Evolutionary conservation across 768 basidiomycete genomes (phyloP).

Genomic region (Tylopilus vinaceipallidus): DNA sequence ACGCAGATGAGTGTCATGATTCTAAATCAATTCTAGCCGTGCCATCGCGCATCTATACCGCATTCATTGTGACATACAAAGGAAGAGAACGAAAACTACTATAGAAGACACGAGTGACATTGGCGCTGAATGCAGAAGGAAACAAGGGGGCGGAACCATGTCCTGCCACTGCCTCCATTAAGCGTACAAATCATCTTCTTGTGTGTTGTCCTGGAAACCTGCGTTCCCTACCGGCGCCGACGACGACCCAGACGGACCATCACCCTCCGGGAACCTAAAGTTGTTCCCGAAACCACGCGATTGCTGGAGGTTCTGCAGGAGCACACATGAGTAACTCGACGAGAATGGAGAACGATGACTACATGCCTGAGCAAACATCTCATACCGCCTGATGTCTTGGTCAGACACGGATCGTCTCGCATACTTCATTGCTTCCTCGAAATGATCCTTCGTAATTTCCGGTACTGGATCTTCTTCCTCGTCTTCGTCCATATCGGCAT

Average conservation of each 20-base stretch:
- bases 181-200: conserved; percentile 91
- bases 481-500: conserved; percentile 70
- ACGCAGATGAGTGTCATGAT: no score
- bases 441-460: conserved; percentile 86
- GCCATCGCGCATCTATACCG: conserved; percentile 3
- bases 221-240: conserved; percentile 59
- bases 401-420: conserved; percentile 97
- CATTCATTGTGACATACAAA: conserved; percentile 6
- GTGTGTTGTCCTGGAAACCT: conserved; percentile 80
- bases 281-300: conserved; percentile 89
- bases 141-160: neutral
- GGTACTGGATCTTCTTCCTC: conserved; percentile 88
- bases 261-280: conserved; percentile 97
- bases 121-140: neutral
- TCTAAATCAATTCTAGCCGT: no score
- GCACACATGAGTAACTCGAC: neutral
- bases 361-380: conserved; percentile 92
- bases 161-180: conserved; percentile 36
- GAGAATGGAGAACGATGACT: neutral
- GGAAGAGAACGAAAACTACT: conserved; percentile 3
- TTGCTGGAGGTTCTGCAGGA: conserved; percentile 78
- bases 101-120: neutral
- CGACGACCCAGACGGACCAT: conserved; percentile 33
- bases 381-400: conserved; percentile 94
- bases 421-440: conserved; percentile 98